Conservation (phyloP, 1,284 basidiomycete species). For the Cutaneotrichosporon curvatum region DNA sequence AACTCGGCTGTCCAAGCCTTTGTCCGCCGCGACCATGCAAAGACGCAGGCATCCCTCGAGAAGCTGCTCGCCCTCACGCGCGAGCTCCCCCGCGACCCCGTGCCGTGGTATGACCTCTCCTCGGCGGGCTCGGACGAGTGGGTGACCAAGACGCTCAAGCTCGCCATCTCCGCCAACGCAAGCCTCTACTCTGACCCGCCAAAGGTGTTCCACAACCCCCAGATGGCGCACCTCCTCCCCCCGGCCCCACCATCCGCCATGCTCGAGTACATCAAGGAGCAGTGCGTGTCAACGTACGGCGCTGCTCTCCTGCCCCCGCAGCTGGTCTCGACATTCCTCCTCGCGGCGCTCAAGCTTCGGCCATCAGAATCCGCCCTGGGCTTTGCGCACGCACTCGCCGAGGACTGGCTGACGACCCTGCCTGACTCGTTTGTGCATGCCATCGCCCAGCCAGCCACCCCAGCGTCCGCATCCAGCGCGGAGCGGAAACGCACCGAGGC, state of each 20-base stretch:
- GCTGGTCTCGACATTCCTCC: conserved; percentile 34
- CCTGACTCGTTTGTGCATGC: conserved; percentile 28
- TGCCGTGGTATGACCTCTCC: conserved; percentile 17
- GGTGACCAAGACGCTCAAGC: conserved; percentile 37
- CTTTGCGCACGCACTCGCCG: conserved; percentile 29
- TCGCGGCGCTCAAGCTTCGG: conserved; percentile 36
- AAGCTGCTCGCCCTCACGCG: conserved; percentile 22
- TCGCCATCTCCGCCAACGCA: conserved; percentile 32
- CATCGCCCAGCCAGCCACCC: conserved; percentile 16
- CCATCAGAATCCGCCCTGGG: conserved; percentile 22
- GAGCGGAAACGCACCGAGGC: conserved; percentile 24
- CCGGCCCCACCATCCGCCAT: conserved; percentile 24
- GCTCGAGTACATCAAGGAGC: conserved; percentile 20
- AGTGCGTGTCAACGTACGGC: conserved; percentile 19
- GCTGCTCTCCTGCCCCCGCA: conserved; percentile 27
- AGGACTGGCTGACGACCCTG: conserved; percentile 32
- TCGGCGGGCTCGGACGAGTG: conserved; percentile 20
- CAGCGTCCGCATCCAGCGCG: conserved; percentile 3
- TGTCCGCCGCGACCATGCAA: conserved; percentile 39
- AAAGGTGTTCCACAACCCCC: conserved; percentile 1
- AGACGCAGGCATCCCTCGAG: conserved; percentile 31
- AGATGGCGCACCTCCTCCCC: conserved; percentile 21
- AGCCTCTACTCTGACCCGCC: conserved; percentile 39
- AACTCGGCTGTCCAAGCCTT: conserved; percentile 43
- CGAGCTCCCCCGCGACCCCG: conserved; percentile 7